A percentile compares a stretch with the other conserved stretches of the same genome.
These are phyloP conservation scores for Fragaria nilgerrensis DNA, from an alignment of 306 rosid species.

Conservation along the genomic window DNA sequence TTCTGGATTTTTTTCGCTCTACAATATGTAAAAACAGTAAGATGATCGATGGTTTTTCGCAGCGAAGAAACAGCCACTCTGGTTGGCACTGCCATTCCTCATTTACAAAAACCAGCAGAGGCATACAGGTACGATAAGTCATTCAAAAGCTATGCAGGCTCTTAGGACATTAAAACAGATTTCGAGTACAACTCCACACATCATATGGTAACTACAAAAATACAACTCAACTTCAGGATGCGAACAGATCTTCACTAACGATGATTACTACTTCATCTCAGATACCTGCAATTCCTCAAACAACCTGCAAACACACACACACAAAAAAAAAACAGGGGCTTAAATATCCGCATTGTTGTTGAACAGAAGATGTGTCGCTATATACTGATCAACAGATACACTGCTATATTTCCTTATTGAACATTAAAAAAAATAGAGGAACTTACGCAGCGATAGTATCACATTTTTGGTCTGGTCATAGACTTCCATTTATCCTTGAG, in stretches of 20 bases:
- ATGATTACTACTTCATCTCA: neutral
- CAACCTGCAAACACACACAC: neutral
- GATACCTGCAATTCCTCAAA: neutral
- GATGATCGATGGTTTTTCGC: neutral
- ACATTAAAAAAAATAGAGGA: neutral
- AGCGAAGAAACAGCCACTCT: neutral
- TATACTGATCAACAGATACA: neutral
- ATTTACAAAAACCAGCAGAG: neutral
- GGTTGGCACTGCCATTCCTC: neutral
- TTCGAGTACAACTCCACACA: neutral
- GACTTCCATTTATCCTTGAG: constrained; percentile 1
- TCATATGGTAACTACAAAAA: neutral
- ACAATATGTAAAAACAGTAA: neutral
- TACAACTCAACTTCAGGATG: neutral
- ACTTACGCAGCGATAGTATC: neutral
- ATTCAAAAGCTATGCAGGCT: neutral
- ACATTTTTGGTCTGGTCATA: neutral
- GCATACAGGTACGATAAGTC: neutral
- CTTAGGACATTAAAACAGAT: neutral
- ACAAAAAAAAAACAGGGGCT: neutral
- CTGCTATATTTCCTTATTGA: neutral
- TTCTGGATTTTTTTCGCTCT: neutral
- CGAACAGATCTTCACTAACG: neutral
- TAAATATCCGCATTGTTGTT: neutral
- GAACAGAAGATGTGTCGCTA: neutral